A percentile compares a stretch with the other conserved stretches of the same genome.
Conservation (phyloP, 345 rosid species). For the Eucalyptus pauciflora region DNA sequence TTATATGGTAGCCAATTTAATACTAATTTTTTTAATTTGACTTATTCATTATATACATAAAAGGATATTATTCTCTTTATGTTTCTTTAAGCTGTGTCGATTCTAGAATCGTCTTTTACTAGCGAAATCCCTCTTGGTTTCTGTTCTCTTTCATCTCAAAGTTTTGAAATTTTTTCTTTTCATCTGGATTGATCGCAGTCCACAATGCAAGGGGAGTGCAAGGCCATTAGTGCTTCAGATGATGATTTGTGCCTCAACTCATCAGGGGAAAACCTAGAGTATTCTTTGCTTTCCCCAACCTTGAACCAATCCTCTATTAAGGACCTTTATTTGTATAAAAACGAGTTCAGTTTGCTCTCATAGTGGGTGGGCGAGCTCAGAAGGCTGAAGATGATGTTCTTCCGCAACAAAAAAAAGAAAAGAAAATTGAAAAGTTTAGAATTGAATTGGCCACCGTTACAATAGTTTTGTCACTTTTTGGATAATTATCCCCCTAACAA, state of each 20-base stretch:
- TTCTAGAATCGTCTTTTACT: neutral
- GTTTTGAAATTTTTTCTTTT: neutral
- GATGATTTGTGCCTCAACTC: conserved; percentile 60
- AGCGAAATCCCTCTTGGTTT: neutral
- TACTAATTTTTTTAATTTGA: neutral
- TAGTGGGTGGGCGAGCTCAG: conserved; percentile 43
- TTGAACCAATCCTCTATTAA: conserved; percentile 15
- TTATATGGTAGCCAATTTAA: neutral
- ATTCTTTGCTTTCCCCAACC: conserved; percentile 24
- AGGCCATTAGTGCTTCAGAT: neutral
- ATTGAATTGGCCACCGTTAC: neutral
- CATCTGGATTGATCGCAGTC: neutral
- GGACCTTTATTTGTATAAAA: conserved; percentile 59
- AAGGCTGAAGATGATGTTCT: conserved; percentile 58
- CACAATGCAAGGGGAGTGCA: neutral
- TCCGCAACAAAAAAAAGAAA: conserved; percentile 45
- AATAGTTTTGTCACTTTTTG: neutral
- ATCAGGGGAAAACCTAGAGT: conserved; percentile 56
- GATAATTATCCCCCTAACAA: neutral
- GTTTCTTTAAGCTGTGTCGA: neutral
- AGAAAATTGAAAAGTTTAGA: neutral
- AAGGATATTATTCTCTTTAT: neutral
- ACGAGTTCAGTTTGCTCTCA: conserved; percentile 65
- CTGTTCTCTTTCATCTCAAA: neutral
- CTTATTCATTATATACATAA: neutral